A percentile compares a stretch with the other conserved stretches of the same genome.
Conservation (phyloP, 495 filamentous ascomycete species). For the Cudoniella acicularis region DNA sequence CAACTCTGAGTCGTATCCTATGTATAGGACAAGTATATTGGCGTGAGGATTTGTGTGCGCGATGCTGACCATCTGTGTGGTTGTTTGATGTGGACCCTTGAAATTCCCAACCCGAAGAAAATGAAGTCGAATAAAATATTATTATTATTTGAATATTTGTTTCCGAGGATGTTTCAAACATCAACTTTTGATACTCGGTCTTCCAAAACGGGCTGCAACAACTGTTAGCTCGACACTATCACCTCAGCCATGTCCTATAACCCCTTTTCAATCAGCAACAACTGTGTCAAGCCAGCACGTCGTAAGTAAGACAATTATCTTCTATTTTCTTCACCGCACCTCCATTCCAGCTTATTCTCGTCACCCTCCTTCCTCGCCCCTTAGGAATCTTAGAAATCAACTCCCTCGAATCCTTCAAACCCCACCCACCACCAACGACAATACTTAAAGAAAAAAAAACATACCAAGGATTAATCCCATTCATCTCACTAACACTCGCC, state of each 20-base stretch:
- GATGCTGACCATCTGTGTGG: neutral
- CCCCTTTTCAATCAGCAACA: neutral
- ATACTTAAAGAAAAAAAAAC: too few species aligned
- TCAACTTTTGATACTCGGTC: neutral
- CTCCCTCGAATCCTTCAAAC: too few species aligned
- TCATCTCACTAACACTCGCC: slow-evolving; percentile 52
- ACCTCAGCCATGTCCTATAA: neutral
- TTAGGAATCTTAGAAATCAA: too few species aligned
- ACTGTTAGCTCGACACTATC: neutral
- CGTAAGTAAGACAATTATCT: neutral
- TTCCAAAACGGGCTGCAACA: neutral
- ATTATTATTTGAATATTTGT: neutral
- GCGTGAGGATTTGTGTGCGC: neutral
- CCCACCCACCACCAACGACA: too few species aligned
- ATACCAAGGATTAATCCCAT: slow-evolving; percentile 62
- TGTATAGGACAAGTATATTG: neutral
- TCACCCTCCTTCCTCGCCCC: too few species aligned
- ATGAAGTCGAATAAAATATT: neutral
- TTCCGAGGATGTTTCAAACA: neutral
- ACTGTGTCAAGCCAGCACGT: neutral
- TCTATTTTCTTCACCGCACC: too few species aligned
- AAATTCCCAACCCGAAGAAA: neutral
- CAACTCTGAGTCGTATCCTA: neutral
- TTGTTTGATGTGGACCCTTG: neutral
- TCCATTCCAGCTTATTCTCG: too few species aligned